phyloP scores from a whole-genome alignment of 2,329 filamentous ascomycete species.

The Penicillium occitanis region DNA sequence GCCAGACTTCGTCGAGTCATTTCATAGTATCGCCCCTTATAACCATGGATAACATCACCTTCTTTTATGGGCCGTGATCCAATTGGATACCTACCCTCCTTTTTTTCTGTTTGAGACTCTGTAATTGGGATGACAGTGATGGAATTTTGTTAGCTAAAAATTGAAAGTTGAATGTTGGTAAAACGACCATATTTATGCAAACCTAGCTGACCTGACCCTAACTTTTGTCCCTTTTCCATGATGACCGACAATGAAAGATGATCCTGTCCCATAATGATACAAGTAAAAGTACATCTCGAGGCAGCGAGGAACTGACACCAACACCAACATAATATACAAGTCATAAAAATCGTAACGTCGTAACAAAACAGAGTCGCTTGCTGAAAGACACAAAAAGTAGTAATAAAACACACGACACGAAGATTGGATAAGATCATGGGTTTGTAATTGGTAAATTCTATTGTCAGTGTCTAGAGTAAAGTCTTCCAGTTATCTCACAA shows the following conservation, averaged over 20 bases:
- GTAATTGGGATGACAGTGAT: neutral
- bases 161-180: neutral
- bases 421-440: neutral
- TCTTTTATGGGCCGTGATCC: neutral
- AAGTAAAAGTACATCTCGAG: slow-evolving; percentile 9
- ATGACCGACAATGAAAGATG: neutral
- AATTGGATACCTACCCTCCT: neutral
- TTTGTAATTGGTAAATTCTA: slow-evolving; percentile 16
- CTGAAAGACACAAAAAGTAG: neutral
- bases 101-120: neutral
- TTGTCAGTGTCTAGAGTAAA: slow-evolving; percentile 12
- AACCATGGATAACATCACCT: neutral
- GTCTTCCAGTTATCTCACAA: slow-evolving; percentile 18
- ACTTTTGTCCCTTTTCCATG: neutral
- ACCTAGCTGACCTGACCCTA: neutral
- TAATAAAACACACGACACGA: neutral
- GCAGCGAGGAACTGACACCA: slow-evolving; percentile 9
- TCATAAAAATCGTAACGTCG: slow-evolving; percentile 17
- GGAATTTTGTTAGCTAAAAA: neutral
- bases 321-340: neutral
- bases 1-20: no score
- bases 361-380: neutral
- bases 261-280: slow-evolving; percentile 14
- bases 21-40: neutral
- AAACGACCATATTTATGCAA: neutral